Evolutionary conservation across 2,329 filamentous ascomycete species (phyloP).

Genomic region (Aspergillus chevalieri): DNA sequence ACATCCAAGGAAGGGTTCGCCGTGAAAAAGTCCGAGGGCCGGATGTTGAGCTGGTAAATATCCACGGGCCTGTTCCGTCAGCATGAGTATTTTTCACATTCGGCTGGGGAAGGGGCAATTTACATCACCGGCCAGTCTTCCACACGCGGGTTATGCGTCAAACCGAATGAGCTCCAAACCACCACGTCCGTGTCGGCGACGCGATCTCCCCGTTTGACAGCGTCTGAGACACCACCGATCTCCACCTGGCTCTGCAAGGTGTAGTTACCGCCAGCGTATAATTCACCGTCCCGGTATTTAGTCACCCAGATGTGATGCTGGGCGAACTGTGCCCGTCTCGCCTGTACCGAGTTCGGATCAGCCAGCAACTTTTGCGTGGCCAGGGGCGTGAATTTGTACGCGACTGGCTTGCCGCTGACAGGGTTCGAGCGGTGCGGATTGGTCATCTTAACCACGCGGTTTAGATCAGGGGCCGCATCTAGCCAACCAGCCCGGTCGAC

Average conservation of each 20-base stretch:
- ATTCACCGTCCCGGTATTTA: slow-evolving; percentile 46
- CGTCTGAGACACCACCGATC: slow-evolving; percentile 28
- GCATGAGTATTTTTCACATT: background rate
- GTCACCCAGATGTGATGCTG: slow-evolving; percentile 53
- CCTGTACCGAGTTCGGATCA: slow-evolving; percentile 47
- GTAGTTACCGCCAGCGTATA: slow-evolving; percentile 50
- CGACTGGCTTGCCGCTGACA: slow-evolving; percentile 48
- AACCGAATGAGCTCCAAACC: slow-evolving; percentile 40
- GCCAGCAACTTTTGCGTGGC: slow-evolving; percentile 55
- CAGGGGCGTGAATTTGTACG: slow-evolving; percentile 51
- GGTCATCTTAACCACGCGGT: slow-evolving; percentile 54
- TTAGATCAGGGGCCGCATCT: slow-evolving; percentile 36
- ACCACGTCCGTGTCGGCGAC: slow-evolving; percentile 39
- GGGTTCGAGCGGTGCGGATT: slow-evolving; percentile 49
- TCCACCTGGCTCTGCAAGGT: slow-evolving; percentile 48
- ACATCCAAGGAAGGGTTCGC: slow-evolving; percentile 51
- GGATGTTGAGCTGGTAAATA: slow-evolving; percentile 37
- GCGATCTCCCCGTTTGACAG: slow-evolving; percentile 24
- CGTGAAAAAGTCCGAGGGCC: slow-evolving; percentile 50
- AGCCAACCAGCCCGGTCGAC: slow-evolving; percentile 45
- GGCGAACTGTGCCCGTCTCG: slow-evolving; percentile 49
- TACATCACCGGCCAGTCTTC: slow-evolving; percentile 43
- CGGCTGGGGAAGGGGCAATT: slow-evolving; percentile 4
- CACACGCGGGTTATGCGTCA: slow-evolving; percentile 40
- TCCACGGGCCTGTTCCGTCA: slow-evolving; percentile 28